A percentile compares a stretch with the other conserved stretches of the same genome.
phyloP scores from a whole-genome alignment of 345 rosid genomes.

The Salix exigua region DNA sequence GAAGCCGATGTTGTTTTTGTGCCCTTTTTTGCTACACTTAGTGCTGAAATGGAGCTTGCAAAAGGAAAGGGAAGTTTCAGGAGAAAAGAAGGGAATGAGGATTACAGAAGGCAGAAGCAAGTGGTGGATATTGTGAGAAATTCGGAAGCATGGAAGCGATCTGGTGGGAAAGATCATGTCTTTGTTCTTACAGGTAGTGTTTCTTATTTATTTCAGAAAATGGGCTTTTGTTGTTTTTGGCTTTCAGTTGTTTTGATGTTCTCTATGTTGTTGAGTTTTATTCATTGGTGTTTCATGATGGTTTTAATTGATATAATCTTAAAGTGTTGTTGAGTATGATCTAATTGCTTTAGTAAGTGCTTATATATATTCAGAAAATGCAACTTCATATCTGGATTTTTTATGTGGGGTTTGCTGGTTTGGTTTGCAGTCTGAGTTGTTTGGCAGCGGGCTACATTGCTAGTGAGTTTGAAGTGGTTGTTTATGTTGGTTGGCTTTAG shows the following conservation, averaged over 20 bases:
- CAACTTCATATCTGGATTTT: neutral
- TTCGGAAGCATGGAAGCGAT: conserved; percentile 71
- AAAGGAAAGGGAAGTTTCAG: conserved; percentile 60
- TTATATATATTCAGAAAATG: neutral
- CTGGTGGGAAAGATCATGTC: conserved; percentile 85
- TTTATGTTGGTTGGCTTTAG: neutral
- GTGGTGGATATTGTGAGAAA: conserved; percentile 55
- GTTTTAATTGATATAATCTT: neutral
- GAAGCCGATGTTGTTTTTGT: conserved; percentile 85
- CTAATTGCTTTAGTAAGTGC: neutral
- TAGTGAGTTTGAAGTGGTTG: neutral
- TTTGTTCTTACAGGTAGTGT: conserved; percentile 79
- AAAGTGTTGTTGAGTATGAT: neutral
- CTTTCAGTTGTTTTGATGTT: neutral
- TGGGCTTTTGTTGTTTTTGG: neutral
- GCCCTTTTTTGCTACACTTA: conserved; percentile 80
- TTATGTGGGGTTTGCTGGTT: neutral
- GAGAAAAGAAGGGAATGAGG: conserved; percentile 69
- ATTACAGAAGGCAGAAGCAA: conserved; percentile 69
- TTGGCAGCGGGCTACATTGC: neutral
- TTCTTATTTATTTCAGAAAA: neutral
- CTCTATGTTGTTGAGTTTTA: neutral
- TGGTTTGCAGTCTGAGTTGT: neutral
- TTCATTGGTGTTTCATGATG: neutral
- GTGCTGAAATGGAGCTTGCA: conserved; percentile 91